Conservation (phyloP, 1,284 basidiomycete genomes). For the Anthracocystis walkeri region DNA sequence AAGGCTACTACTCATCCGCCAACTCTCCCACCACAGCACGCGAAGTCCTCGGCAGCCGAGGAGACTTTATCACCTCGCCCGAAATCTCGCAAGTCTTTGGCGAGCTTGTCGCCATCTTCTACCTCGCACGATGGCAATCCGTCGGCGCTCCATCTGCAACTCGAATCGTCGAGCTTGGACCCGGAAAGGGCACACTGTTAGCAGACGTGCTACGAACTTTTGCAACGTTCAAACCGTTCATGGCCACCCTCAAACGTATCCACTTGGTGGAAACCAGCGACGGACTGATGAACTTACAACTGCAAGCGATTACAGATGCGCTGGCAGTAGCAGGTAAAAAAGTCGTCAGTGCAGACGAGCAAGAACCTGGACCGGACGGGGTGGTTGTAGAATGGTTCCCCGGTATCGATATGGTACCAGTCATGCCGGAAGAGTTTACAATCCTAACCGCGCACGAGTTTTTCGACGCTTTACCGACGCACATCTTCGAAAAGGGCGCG, state of each 20-base stretch:
- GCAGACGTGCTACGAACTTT: constrained; percentile 81
- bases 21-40: constrained; percentile 34
- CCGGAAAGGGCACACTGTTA: constrained; percentile 92
- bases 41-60: constrained; percentile 84
- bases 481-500: constrained; percentile 78
- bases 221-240: constrained; percentile 55
- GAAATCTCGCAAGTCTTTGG: constrained; percentile 98
- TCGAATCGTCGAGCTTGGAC: constrained; percentile 90
- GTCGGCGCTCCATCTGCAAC: constrained; percentile 74
- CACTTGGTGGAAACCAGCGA: constrained; percentile 67
- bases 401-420: constrained; percentile 77
- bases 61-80: constrained; percentile 96
- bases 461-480: constrained; percentile 94
- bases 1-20: constrained; percentile 65
- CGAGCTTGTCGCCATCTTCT: constrained; percentile 78
- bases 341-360: constrained; percentile 44
- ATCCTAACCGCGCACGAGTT: constrained; percentile 96
- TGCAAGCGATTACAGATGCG: constrained; percentile 41
- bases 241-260: constrained; percentile 52
- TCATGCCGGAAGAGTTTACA: constrained; percentile 75
- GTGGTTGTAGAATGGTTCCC: constrained; percentile 79
- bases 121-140: constrained; percentile 81
- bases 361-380: constrained; percentile 19
- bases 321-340: constrained; percentile 45
- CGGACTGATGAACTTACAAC: constrained; percentile 59